phyloP scores from a whole-genome alignment of 306 rosid genomes.

The Cotoneaster glaucophyllus region DNA sequence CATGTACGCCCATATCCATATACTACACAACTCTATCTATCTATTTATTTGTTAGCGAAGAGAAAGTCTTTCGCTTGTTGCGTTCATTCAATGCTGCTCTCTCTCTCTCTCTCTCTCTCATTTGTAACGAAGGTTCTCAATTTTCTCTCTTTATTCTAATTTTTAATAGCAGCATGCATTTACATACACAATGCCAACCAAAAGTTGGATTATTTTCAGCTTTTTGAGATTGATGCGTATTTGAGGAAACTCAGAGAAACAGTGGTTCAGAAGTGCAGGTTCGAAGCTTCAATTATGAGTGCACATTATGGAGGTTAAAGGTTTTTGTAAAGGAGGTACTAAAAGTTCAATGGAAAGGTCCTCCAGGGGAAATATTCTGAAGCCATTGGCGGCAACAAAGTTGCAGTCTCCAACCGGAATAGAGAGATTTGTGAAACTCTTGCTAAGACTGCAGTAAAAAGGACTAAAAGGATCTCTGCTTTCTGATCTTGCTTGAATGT shows the following conservation, averaged over 20 bases:
- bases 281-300: no score
- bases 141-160: background rate
- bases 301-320: slow-evolving; percentile 54
- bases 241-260: slow-evolving; percentile 63
- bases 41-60: background rate
- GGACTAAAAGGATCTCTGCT: slow-evolving; percentile 38
- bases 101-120: background rate
- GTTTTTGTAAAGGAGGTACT: slow-evolving; percentile 40
- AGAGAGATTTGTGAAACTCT: slow-evolving; percentile 36
- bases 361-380: background rate
- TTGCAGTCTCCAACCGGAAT: background rate
- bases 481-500: slow-evolving; percentile 22
- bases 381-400: slow-evolving; percentile 7
- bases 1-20: background rate
- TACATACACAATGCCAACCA: background rate
- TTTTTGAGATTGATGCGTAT: slow-evolving; percentile 50
- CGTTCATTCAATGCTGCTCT: background rate
- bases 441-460: slow-evolving; percentile 28
- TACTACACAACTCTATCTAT: background rate
- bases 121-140: background rate
- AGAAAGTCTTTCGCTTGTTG: background rate
- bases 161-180: background rate
- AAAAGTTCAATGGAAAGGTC: slow-evolving; percentile 21
- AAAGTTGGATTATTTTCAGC: slow-evolving; percentile 34
- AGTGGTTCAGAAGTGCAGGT: slow-evolving; percentile 83